phyloP scores from a whole-genome alignment of 495 filamentous ascomycete genomes.

The Daldinia bambusicola region DNA sequence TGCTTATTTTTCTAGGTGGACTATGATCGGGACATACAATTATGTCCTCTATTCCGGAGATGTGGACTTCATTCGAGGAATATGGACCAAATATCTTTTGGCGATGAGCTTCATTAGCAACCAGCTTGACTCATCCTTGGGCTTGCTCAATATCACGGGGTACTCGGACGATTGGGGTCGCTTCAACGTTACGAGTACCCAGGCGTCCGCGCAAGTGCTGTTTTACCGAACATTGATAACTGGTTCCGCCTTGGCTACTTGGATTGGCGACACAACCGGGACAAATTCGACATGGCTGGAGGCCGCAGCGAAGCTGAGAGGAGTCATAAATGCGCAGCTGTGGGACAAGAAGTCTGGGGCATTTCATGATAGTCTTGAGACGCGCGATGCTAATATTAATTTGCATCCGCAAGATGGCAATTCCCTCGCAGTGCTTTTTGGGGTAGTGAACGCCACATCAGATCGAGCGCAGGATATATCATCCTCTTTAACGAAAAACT shows the following conservation, averaged over 20 bases:
- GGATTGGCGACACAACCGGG: slow-evolving; percentile 57
- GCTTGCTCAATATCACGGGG: slow-evolving; percentile 66
- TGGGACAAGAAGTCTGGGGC: slow-evolving; percentile 64
- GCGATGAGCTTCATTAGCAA: slow-evolving; percentile 66
- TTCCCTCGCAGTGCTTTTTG: slow-evolving; percentile 57
- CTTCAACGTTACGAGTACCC: slow-evolving; percentile 62
- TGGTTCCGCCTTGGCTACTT: slow-evolving; percentile 61
- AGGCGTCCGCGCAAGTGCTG: slow-evolving; percentile 68
- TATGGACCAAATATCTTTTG: slow-evolving; percentile 62
- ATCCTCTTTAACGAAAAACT: slow-evolving; percentile 60
- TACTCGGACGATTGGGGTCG: slow-evolving; percentile 66
- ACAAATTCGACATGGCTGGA: slow-evolving; percentile 57
- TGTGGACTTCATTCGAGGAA: slow-evolving; percentile 58
- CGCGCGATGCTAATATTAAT: slow-evolving; percentile 39
- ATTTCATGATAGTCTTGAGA: slow-evolving; percentile 65
- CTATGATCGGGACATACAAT: slow-evolving; percentile 71
- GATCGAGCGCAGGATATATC: slow-evolving; percentile 54
- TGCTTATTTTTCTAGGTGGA: slow-evolving; percentile 48
- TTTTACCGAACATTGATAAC: slow-evolving; percentile 64
- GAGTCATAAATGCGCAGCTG: slow-evolving; percentile 59
- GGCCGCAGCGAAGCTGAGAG: slow-evolving; percentile 53
- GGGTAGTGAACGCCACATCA: slow-evolving; percentile 47
- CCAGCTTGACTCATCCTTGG: slow-evolving; percentile 60
- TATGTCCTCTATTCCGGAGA: slow-evolving; percentile 69
- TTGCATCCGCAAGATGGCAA: slow-evolving; percentile 66